Base-by-base conservation (phyloP, 768 basidiomycete genomes). In the Xerocomus brunneocitrinus region DNA sequence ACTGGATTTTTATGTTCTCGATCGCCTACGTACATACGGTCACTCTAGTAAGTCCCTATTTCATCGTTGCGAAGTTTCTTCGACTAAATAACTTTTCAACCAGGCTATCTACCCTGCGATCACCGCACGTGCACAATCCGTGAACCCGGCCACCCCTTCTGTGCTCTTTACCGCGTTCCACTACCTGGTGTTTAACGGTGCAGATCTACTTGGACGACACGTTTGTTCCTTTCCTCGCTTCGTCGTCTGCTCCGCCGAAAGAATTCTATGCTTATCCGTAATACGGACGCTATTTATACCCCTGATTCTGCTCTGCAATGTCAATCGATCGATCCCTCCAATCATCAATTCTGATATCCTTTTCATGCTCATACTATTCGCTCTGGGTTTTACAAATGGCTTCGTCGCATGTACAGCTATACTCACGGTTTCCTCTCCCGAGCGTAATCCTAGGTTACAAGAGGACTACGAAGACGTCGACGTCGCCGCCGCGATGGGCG, bases 51-150 rank as follows among this genome's bases (percentile, higher is more conserved):
- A 60, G 83, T 53, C 2, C 27, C 16, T 22, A 19, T 34, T 25
- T 28, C 45, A 16, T 31, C 30, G 12, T n/a, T 25, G 40, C 13
- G 14, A 39, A 35, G 19, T 34, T 7, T 22, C n/a, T 39, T 43
- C 27, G 1, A 34, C 27, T 14, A 47, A 35, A 22, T 13, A 10
- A 16, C 35, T 51, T 32, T 40, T 45, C 54, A 50, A 49, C 38
- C 55, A 94, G 91, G 80, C 91, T 27, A 85, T 94, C 43, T 94
- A 80, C 69, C 92, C 92, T 3, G 79, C 91, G 1, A 85, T 94
- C 59, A 93, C 92, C 3, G 79, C 83, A 3, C 85, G 85, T 0
- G 80, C 94, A 45, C 66, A 71, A 32, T 81, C 92, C 7, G 82
- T 79, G 5, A 85, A 85, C 56, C 79, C 81, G 2, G 64, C 67